Evolutionary conservation across 2,329 filamentous ascomycete genomes (phyloP).

Genomic region (Leptographium galeiforme): DNA sequence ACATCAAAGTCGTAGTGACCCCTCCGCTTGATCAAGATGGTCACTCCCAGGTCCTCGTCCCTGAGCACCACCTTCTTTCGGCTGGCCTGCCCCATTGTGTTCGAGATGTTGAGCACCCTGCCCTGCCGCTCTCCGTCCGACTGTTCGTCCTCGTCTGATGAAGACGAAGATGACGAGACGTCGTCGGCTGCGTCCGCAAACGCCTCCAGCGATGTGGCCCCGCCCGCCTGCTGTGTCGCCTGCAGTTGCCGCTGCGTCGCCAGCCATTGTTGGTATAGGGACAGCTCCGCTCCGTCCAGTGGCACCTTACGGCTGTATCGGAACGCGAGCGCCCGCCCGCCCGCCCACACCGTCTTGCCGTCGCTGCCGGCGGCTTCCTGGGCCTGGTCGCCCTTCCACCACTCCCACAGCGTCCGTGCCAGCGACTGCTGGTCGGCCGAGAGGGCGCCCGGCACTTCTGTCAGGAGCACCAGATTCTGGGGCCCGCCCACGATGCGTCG

Average conservation of each 20-base stretch:
- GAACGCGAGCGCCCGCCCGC: constrained; percentile 48
- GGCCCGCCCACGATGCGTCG: constrained; percentile 60
- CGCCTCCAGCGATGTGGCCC: constrained; percentile 53
- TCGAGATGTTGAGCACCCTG: constrained; percentile 77
- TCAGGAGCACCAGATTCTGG: constrained; percentile 76
- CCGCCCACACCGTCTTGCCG: constrained; percentile 52
- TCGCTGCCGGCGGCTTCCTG: constrained; percentile 39
- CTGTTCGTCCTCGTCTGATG: constrained; percentile 74
- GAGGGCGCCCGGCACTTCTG: constrained; percentile 51
- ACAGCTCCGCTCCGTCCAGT: constrained; percentile 62
- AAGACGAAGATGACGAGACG: constrained; percentile 58
- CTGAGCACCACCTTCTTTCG: constrained; percentile 76
- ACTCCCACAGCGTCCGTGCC: constrained; percentile 65
- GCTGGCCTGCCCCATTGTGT: constrained; percentile 68
- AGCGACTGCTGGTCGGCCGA: constrained; percentile 39
- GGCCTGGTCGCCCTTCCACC: constrained; percentile 33
- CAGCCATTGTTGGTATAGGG: constrained; percentile 81
- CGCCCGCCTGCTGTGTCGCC: constrained; percentile 58
- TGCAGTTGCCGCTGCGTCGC: constrained; percentile 80
- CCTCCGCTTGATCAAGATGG: constrained; percentile 76
- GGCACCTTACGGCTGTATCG: constrained; percentile 47
- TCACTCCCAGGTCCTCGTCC: constrained; percentile 85
- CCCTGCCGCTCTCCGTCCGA: constrained; percentile 85
- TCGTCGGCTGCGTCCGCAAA: constrained; percentile 68
- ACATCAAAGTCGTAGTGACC: constrained; percentile 91